Evolutionary conservation across 495 filamentous ascomycete genomes (phyloP), one percentile per base, ranked within the genome.

Genomic region (Xylaria acuta): DNA sequence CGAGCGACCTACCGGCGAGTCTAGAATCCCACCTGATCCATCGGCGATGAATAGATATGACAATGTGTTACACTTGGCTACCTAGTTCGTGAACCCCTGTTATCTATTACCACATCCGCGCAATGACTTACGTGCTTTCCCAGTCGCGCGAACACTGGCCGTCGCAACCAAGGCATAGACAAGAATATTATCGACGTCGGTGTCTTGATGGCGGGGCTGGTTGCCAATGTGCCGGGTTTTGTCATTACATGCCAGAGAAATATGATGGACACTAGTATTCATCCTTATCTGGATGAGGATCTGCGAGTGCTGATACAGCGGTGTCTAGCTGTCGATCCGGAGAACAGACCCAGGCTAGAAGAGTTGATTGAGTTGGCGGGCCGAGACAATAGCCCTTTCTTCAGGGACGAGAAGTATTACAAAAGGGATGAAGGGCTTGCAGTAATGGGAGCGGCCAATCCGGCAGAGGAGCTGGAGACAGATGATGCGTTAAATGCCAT

Each of bases 281-380:
- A 63, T 43, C 59, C 62, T 5, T 41, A 40, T 63, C 22, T 63
- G 16, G 59, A 63, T 9, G 3, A 16, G 22, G 59, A 63, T 41
- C 11, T 63, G 20, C 32, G 62, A 25, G 2, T 64, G 40, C 62
- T 64, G 5, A 32, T 64, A 47, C 62, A 64, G 14, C 62, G 62
- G 11, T 64, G 62, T 34, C 62, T 64, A 1, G 62, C 62, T 30
- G 40, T 47, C 25, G 40, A 64, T 11, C 40, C 62, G n/a, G 40
- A 64, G 62, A 64, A 64, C 41, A 64, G 40, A 47, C 62, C 62
- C 9, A 64, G 62, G 7, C 62, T 64, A 20, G 62, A 64, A n/a
- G 62, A 64, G 16, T 32, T 64, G 16, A 47, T 47, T n/a, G 62
- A 64, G 5, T 47, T 64, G 40, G 62, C 47, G 12, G 40, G 25